These are phyloP conservation scores for Dendrobium chrysotoxum DNA, from an alignment of 106 monocot genomes.

Conservation along the genomic window DNA sequence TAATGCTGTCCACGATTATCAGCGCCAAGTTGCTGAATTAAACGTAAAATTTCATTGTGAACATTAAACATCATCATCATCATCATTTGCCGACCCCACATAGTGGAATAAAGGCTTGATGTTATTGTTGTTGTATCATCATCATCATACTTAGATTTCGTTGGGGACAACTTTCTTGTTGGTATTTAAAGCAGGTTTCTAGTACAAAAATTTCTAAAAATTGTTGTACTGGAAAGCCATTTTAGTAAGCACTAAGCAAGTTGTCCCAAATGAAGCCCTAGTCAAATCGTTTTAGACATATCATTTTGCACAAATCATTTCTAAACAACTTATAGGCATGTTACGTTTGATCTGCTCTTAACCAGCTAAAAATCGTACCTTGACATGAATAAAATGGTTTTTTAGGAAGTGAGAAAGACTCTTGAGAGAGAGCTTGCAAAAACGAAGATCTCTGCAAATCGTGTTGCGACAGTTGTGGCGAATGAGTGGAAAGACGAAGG, in stretches of 20 bases:
- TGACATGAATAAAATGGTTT: constrained; percentile 1
- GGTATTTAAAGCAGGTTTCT: too few species aligned
- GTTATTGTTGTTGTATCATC: too few species aligned
- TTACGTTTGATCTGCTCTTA: background rate
- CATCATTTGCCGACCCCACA: too few species aligned
- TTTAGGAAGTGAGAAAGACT: constrained; percentile 58
- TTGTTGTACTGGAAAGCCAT: too few species aligned
- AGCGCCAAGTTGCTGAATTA: constrained; percentile 48
- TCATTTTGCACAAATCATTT: background rate
- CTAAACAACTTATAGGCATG: background rate
- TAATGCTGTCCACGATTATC: constrained; percentile 50
- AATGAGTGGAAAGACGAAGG: constrained; percentile 65
- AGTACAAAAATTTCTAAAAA: too few species aligned
- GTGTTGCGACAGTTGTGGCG: constrained; percentile 45
- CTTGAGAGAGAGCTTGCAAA: constrained; percentile 66
- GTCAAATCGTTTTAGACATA: background rate
- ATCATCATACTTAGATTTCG: too few species aligned
- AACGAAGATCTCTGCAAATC: constrained; percentile 42
- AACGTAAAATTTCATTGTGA: constrained; percentile 25
- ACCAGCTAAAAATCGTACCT: background rate
- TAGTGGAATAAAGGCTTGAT: too few species aligned
- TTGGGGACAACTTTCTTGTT: too few species aligned
- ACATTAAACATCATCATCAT: too few species aligned
- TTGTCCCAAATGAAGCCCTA: too few species aligned
- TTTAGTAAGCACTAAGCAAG: too few species aligned